Evolutionary conservation across 2,329 filamentous ascomycete genomes (phyloP).

Genomic region (Coniochaeta hoffmannii): DNA sequence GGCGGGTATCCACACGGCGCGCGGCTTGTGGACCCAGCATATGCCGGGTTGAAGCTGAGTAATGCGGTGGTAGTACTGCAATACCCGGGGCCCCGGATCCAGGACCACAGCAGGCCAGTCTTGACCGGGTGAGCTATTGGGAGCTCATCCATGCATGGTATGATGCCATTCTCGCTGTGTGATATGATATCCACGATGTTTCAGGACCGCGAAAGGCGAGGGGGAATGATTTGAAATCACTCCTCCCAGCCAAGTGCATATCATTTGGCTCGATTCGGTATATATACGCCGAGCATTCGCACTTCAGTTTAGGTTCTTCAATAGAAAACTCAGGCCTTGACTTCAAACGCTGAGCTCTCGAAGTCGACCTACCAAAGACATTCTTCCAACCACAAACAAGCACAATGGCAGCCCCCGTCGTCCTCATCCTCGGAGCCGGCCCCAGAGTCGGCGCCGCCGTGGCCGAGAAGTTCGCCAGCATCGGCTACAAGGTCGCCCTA

Average conservation of each 20-base stretch:
- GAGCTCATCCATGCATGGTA: too few species aligned
- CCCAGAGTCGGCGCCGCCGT: conserved; percentile 15
- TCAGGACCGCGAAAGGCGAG: background rate
- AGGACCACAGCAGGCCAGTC: too few species aligned
- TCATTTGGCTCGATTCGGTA: background rate
- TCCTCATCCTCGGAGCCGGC: conserved; percentile 17
- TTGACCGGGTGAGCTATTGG: too few species aligned
- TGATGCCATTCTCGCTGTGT: background rate
- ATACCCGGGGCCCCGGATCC: too few species aligned
- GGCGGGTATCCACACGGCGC: background rate
- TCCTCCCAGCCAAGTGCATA: background rate
- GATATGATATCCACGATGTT: background rate
- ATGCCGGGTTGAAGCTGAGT: background rate
- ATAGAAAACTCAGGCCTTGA: background rate
- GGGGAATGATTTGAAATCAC: background rate
- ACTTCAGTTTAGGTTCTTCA: too few species aligned
- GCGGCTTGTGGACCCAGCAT: background rate
- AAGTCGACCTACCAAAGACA: too few species aligned
- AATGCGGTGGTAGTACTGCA: background rate
- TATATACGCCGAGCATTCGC: too few species aligned
- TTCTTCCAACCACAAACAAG: background rate
- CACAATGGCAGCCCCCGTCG: conserved; percentile 14
- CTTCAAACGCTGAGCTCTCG: too few species aligned
- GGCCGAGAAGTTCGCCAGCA: conserved; percentile 16
- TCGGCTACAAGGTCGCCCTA: conserved; percentile 16